Evolutionary conservation across 148 eudicot genomes (phyloP).

Genomic region (Hydrangea macrophylla): DNA sequence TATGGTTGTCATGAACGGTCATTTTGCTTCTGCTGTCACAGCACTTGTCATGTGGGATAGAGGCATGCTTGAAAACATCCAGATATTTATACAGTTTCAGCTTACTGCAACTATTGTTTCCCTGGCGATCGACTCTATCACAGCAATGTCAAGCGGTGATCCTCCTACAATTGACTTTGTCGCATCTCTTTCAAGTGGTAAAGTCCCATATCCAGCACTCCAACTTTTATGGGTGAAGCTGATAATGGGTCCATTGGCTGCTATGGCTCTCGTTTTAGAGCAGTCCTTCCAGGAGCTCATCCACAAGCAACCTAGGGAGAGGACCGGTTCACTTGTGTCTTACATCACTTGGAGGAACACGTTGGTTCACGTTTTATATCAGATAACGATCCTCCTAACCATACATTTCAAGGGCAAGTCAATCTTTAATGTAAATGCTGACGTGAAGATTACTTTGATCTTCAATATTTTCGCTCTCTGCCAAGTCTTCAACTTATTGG

Average conservation of each 20-base stretch:
- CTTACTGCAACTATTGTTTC: conserved; percentile 42
- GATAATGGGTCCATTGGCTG: conserved; percentile 45
- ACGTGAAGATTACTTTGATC: conserved; percentile 34
- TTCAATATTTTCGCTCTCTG: conserved; percentile 42
- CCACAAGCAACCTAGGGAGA: conserved; percentile 32
- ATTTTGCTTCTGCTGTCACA: conserved; percentile 42
- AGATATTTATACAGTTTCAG: conserved; percentile 46
- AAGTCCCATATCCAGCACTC: conserved; percentile 37
- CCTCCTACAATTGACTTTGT: too few relatives aligned
- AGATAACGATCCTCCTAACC: conserved; percentile 26
- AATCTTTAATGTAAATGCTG: conserved; percentile 22
- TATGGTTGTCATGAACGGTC: conserved; percentile 41
- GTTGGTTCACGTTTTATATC: conserved; percentile 32
- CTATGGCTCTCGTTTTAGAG: conserved; percentile 43
- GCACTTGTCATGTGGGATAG: conserved; percentile 35
- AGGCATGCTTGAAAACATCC: conserved; percentile 37
- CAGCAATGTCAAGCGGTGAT: conserved; percentile 38
- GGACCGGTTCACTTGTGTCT: conserved; percentile 36
- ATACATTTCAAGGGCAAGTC: conserved; percentile 31
- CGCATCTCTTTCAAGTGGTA: too few relatives aligned
- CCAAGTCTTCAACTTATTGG: conserved; percentile 34
- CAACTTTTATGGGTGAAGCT: conserved; percentile 43
- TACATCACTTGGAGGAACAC: conserved; percentile 42
- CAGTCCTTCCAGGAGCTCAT: conserved; percentile 32
- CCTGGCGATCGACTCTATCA: conserved; percentile 34